Evolutionary conservation across 495 filamentous ascomycete species (phyloP), one percentile per base, ranked within the genome.

Genomic region (Lentithecium fluviatile): DNA sequence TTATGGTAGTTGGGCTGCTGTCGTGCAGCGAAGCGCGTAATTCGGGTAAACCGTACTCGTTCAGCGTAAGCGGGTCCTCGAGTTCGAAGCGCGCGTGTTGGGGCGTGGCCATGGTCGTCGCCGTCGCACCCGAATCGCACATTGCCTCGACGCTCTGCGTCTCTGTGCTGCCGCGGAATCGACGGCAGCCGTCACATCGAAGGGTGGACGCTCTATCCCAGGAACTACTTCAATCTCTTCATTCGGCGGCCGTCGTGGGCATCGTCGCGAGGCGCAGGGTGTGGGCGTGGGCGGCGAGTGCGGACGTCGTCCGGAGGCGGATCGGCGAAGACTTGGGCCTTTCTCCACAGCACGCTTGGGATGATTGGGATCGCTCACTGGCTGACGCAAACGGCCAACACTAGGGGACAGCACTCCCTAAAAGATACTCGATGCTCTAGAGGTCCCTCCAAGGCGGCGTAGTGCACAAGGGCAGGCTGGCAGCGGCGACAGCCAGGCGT

Each of bases 41-140:
- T 21, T 68, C 56, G 36, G 60, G 52, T 1, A 64, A 51, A 19
- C 51, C 65, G 56, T 60, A 68, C 15, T 64, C 60, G 56, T 64
- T 64, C 43, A 68, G 60, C 3, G 51, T 61, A 10, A 64, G 60
- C 0, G 60, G 56, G 40, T 68, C 60, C 38, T 60, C 45, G 37
- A 21, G 36, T 17, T 65, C 62, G 24, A 23, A 21, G 45, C 50
- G 20, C 7, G 53, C 13, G 25, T 50, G 61, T 36, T 42, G 36
- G 34, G 56, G 37, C 34, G 62, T 56, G 45, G 56, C 56, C 62
- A 65, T 65, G 40, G 55, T 58, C 0, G 59, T 51, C 15, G 52
- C 23, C 34, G 53, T 53, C 21, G 46, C 60, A 45, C 48, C 59
- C 45, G 60, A 43, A 15, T 52, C 52, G 34, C 52, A 52, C 60